Evolutionary conservation across 129 eudicot species (phyloP), one percentile per base, ranked within the genome.

Genomic region (Tagetes erecta): DNA sequence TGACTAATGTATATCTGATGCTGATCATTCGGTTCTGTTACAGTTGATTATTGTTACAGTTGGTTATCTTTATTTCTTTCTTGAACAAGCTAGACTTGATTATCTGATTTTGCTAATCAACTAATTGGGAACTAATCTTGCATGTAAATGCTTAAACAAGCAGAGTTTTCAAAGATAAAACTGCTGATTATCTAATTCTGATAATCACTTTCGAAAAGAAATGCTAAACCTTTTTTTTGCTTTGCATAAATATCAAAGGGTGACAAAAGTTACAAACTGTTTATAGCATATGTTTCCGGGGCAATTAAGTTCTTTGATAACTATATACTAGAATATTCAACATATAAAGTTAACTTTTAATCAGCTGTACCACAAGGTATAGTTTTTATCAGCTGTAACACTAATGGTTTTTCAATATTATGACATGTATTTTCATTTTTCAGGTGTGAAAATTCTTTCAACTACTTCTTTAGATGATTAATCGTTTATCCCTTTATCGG

Each of bases 401-500:
- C 8, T 46, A 46, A 14, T 8, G 36, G n/a, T 34, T 5, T n/a
- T 6, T 51, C 8, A 14, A 27, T 49, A 30, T 30, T 7, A 56
- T 7, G 5, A 13, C 12, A 33, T 59, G 65, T 7, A 59, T 34
- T 9, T 30, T 10, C 10, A 8, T 59, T 59, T 56, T 46, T 52
- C 8, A 39, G 50, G 52, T 50, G 34, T 33, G 51, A 46, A 51
- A 64, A 6, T 10, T n/a, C 11, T 14, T 8, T 39, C 36, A 65
- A 40, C 42, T 3, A 55, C 55, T 4, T 41, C 56, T 31, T 11
- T 70, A 20, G 45, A 55, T 20, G 70, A 59, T 63, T 62, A 30
- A 59, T 78, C 72, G 47, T 63, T 62, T 12, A 59, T 78, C 72
- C 1, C 53, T 67, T 42, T 51, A 33, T 49, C 14, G 11, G 10